Base-by-base conservation (phyloP, 257 asterid species). In the Avicennia marina region DNA sequence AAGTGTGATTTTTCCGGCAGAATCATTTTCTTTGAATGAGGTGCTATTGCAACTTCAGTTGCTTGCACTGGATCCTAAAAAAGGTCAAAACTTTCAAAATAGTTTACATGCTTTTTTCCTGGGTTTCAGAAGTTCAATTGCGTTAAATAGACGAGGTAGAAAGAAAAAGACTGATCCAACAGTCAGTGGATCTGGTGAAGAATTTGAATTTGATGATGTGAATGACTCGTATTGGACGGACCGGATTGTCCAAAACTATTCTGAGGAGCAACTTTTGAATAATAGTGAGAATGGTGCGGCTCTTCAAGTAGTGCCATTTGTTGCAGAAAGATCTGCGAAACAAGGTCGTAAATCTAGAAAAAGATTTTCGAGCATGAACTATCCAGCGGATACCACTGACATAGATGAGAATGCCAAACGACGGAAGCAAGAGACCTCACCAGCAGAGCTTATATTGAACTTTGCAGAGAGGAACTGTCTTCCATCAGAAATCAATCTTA, bases 141-240 rank as follows among this genome's bases (percentile, higher is more conserved):
- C 73, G 63, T 44, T 74, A 49, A 74, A 68, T 27, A 74, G 62
- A 63, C 74, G 83, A 2, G 76, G 78, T 42, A 68, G 89, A 59
- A 84, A 84, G 82, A 86, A 73, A 62, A 82, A 73, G 60, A 53
- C 77, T 4, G 73, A 76, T 21, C 71, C 75, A 56, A 61, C 70
- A 24, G 58, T 41, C 21, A 74, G 63, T 45, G 87, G 82, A 32
- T 64, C 75, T 7, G 80, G 82, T 7, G 97, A 86, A 75, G 97
- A 86, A 26, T 89, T 83, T 34, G 95, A 93, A 65, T 93, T 93
- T 47, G 95, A 89, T 61, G 98, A 89, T 56, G 78, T 81, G 33
- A 86, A 82, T 24, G 96, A 86, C 73, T 88, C 95, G 29, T 80
- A 91, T 64, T 88, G 95, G 95, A 85, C 81, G 0, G 96, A 88